These are phyloP conservation scores for Sordaria brevicollis DNA, from an alignment of 495 filamentous ascomycete genomes.

Conservation along the genomic window DNA sequence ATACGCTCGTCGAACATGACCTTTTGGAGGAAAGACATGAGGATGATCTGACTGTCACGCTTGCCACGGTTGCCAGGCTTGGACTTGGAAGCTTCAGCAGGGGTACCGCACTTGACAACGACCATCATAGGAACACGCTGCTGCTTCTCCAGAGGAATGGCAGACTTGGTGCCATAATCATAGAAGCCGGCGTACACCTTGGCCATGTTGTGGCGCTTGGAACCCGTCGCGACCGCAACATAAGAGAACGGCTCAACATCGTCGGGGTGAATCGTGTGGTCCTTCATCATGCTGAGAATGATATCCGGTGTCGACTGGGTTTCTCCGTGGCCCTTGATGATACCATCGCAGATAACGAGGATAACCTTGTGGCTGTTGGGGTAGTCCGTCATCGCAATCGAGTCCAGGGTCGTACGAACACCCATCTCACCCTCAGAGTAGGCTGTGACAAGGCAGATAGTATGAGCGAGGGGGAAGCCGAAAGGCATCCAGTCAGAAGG, in stretches of 20 bases:
- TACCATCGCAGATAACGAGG: constrained; percentile 90
- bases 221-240: constrained; percentile 89
- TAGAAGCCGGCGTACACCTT: constrained; percentile 98
- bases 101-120: constrained; percentile 91
- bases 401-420: constrained; percentile 88
- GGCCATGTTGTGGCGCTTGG: constrained; percentile 98
- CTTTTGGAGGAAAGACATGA: constrained; percentile 99
- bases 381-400: constrained; percentile 94
- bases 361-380: constrained; percentile 98
- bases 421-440: constrained; percentile 96
- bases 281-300: constrained; percentile 86
- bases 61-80: constrained; percentile 98
- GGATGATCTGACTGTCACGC: constrained; percentile 94
- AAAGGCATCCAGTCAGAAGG: constrained; percentile 95
- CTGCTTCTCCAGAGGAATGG: constrained; percentile 76
- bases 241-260: constrained; percentile 88
- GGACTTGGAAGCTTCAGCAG: constrained; percentile 63
- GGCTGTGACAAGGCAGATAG: constrained; percentile 89
- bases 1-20: constrained; percentile 99
- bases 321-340: constrained; percentile 96
- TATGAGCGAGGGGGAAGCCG: constrained; percentile 87
- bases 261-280: constrained; percentile 65
- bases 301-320: constrained; percentile 81
- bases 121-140: constrained; percentile 99
- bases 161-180: constrained; percentile 76